Percentiles rank a stretch among this genome's conserved stretches.
Conservation (phyloP, 2,329 filamentous ascomycete species). For the Raffaelea arxii region DNA sequence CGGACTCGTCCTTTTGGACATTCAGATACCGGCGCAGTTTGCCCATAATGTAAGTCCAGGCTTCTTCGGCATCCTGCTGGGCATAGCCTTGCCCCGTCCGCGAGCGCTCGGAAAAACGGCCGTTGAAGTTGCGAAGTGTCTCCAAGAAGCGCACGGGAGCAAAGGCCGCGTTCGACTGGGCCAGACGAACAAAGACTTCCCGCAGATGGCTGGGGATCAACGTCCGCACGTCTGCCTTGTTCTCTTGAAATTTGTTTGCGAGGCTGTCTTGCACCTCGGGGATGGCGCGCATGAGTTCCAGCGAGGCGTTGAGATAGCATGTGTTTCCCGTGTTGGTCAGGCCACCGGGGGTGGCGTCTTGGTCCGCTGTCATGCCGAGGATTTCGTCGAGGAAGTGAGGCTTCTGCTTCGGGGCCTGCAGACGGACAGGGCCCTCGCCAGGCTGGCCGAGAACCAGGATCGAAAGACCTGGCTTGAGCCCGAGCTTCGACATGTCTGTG, state of each 20-base stretch:
- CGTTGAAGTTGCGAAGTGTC: constrained; percentile 68
- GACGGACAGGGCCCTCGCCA: constrained; percentile 49
- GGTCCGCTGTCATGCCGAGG: constrained; percentile 84
- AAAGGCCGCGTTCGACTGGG: constrained; percentile 78
- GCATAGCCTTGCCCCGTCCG: constrained; percentile 77
- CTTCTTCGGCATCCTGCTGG: constrained; percentile 98
- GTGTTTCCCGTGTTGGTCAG: constrained; percentile 93
- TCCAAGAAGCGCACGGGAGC: constrained; percentile 74
- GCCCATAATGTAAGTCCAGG: constrained; percentile 89
- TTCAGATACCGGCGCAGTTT: constrained; percentile 72
- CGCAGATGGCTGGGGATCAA: constrained; percentile 72
- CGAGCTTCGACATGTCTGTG: constrained; percentile 71
- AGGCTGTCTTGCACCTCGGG: constrained; percentile 84
- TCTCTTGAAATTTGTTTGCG: constrained; percentile 39
- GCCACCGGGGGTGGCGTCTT: constrained; percentile 71
- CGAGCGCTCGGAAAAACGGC: constrained; percentile 86
- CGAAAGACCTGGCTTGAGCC: constrained; percentile 73
- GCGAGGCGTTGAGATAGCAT: constrained; percentile 94
- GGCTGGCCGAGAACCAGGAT: constrained; percentile 98
- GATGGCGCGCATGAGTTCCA: constrained; percentile 82
- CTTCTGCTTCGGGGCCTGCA: constrained; percentile 66
- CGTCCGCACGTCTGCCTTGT: constrained; percentile 13
- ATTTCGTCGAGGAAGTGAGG: constrained; percentile 94
- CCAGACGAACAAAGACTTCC: constrained; percentile 82
- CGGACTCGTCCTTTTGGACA: no score